phyloP scores from a whole-genome alignment of 768 basidiomycete genomes.

The Lactarius pseudohatsudake region DNA sequence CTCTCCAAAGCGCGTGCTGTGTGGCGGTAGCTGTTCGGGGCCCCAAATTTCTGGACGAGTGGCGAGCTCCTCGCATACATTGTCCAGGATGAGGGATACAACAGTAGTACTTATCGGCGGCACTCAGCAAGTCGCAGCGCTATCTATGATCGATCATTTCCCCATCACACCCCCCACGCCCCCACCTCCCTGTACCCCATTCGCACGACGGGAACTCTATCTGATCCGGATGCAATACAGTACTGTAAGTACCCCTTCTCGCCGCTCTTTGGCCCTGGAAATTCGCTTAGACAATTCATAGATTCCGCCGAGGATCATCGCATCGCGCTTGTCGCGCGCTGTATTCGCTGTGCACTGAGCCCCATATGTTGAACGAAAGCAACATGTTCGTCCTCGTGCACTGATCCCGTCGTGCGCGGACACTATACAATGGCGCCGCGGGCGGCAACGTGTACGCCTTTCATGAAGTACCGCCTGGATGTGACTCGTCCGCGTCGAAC shows the following conservation, averaged over 20 bases:
- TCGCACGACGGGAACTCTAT: not conserved
- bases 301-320: not conserved
- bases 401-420: not conserved
- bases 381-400: not conserved
- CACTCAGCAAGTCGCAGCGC: not conserved
- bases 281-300: not conserved
- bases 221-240: too few relatives aligned
- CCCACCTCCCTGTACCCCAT: not conserved
- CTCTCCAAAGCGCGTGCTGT: not conserved
- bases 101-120: not conserved
- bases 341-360: not conserved
- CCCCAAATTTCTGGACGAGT: not conserved
- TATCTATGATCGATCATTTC: not conserved
- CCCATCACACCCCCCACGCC: not conserved
- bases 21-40: not conserved
- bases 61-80: not conserved
- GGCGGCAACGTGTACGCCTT: not conserved
- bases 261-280: not conserved
- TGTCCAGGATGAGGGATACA: too few relatives aligned
- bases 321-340: constrained; percentile 3
- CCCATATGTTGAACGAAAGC: not conserved
- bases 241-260: too few relatives aligned
- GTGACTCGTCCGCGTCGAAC: not conserved
- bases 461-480: not conserved
- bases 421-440: not conserved